Evolutionary conservation across 208 protist species (phyloP).

Genomic region (Leptomonas pyrrhocoris): DNA sequence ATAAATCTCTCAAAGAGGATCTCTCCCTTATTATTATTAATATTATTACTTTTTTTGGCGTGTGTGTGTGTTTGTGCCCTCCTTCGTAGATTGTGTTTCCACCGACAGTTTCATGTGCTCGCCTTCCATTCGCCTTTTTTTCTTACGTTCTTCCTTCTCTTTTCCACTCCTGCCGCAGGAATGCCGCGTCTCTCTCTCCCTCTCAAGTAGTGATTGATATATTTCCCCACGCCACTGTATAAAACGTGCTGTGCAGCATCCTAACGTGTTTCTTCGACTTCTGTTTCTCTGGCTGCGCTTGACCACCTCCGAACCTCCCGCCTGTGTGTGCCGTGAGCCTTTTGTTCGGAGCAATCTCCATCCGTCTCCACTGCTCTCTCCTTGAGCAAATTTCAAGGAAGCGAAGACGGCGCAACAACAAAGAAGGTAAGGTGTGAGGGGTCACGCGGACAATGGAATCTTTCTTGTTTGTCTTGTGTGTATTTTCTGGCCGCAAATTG

Average conservation of each 20-base stretch:
- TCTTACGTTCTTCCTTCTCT: neutral
- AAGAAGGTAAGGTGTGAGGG: neutral
- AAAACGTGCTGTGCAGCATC: too few relatives aligned
- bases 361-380: too few relatives aligned
- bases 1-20: too few relatives aligned
- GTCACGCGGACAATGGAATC: neutral
- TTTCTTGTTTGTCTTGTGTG: neutral
- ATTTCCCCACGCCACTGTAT: neutral
- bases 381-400: neutral
- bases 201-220: too few relatives aligned
- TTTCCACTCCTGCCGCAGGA: neutral
- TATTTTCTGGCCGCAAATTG: conserved; percentile 11
- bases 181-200: neutral
- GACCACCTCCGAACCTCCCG: conserved; percentile 6
- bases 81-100: too few relatives aligned
- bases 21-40: too few relatives aligned
- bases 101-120: too few relatives aligned
- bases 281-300: conserved; percentile 10
- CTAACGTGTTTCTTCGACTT: conserved; percentile 5
- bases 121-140: too few relatives aligned
- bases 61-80: neutral
- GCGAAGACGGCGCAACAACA: neutral
- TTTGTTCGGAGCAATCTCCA: neutral
- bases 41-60: too few relatives aligned
- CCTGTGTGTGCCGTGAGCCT: neutral